Evolutionary conservation across 225 moss, liverwort and hornwort genomes (phyloP), one percentile per base, ranked within the genome.

Genomic region (Climacium dendroides): DNA sequence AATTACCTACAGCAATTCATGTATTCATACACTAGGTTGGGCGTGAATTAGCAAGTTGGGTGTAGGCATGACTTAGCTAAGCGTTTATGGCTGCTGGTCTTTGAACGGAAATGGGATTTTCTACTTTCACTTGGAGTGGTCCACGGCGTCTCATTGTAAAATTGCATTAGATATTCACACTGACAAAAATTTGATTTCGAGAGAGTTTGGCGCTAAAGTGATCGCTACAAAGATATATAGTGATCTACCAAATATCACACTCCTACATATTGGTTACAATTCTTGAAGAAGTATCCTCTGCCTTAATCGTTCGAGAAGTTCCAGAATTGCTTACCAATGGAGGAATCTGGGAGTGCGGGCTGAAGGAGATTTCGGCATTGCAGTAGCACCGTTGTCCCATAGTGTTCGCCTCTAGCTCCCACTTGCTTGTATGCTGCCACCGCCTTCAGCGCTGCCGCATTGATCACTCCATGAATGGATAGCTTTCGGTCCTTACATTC

Each of bases 391-490:
- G 92, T 89, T 53, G 89, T 89, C 10, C 93, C 93, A 63, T 95
- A 98, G 29, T 93, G 91, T 86, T 95, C 97, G 41, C 95, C 96
- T 85, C 43, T 91, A 12, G 91, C 84, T 41, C 96, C 97, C 73
- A 95, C 90, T 37, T 85, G 92, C 86, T 96, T 97, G 88, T 90
- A 89, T 7, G 89, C 77, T 74, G 94, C 94, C 28, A 92, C 91
- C 4, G 96, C 89, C 90, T 95, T 96, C 83, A 96, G 76, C 29
- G 90, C 91, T 65, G 96, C 96, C 48, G 97, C 93, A 80, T 83
- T 88, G 34, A 95, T 79, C 78, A 65, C 97, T 64, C 96, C 96
- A 85, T 91, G 92, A 57, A 91, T 80, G 70, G 89, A 89, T 32
- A 91, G 6, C 11, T 69, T 70, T 50, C 81, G 89, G 48, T 50